A percentile compares a stretch with the other conserved stretches of the same genome.
These are phyloP conservation scores for Cystobasidium tubakii DNA, from an alignment of 768 basidiomycete species.

Conservation along the genomic window DNA sequence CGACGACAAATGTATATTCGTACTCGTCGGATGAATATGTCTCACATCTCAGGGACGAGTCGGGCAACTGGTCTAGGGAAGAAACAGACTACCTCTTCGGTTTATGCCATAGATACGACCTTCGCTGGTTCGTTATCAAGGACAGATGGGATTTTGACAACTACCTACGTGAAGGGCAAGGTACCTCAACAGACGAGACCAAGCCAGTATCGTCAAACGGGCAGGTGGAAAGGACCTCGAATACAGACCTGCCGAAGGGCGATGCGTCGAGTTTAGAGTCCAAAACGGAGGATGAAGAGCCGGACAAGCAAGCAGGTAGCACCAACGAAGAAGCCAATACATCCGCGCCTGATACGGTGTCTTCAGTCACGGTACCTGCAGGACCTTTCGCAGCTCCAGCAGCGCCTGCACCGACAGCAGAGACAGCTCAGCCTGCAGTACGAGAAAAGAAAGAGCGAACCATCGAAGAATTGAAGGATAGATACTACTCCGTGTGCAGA, in stretches of 20 bases:
- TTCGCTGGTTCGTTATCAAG: constrained; percentile 78
- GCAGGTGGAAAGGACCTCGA: constrained; percentile 45
- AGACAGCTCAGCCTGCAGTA: constrained; percentile 12
- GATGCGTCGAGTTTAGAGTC: neutral
- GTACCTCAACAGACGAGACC: neutral
- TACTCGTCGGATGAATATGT: constrained; percentile 86
- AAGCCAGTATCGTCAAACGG: constrained; percentile 41
- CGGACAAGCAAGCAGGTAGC: neutral
- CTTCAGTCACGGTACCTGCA: no score
- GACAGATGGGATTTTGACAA: constrained; percentile 77
- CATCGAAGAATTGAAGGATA: constrained; percentile 77
- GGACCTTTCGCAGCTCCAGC: neutral
- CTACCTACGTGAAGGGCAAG: constrained; percentile 49
- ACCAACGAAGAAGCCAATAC: neutral
- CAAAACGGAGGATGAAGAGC: neutral
- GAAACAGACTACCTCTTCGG: constrained; percentile 89
- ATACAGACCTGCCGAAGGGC: neutral
- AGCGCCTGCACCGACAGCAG: constrained; percentile 18
- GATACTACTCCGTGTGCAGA: constrained; percentile 86
- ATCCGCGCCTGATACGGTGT: constrained; percentile 21
- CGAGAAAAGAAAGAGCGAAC: constrained; percentile 17
- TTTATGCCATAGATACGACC: constrained; percentile 72
- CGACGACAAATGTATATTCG: constrained; percentile 59
- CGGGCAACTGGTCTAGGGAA: constrained; percentile 74
- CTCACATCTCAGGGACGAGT: constrained; percentile 64